A percentile compares a stretch with the other conserved stretches of the same genome.
Evolutionary conservation across 106 monocot genomes (phyloP).

Genomic region (Platanthera guangdongensis): DNA sequence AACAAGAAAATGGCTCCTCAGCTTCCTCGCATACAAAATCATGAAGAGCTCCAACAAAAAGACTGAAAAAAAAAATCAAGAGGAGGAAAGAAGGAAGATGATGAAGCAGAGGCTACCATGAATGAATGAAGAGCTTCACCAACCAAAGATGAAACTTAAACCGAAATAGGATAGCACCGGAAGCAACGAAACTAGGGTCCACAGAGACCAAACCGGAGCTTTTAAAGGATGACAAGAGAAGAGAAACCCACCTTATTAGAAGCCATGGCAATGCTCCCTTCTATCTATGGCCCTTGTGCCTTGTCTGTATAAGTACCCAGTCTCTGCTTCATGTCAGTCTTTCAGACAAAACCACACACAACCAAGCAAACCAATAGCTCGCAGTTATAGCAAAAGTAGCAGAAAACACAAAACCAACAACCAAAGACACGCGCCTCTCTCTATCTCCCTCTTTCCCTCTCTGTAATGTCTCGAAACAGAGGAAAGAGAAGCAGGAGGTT

Average conservation of each 20-base stretch:
- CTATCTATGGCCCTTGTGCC: background rate
- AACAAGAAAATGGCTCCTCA: background rate
- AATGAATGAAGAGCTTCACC: background rate
- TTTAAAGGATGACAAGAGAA: background rate
- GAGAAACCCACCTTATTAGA: background rate
- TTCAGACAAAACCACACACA: constrained; percentile 3
- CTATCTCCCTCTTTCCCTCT: background rate
- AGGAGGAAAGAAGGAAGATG: background rate
- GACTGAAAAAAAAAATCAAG: constrained; percentile 6
- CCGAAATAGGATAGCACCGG: background rate
- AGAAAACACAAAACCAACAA: background rate
- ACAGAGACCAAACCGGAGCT: background rate
- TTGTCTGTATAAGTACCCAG: constrained; percentile 10
- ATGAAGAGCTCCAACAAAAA: background rate
- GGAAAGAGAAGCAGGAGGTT: background rate
- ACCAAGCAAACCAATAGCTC: background rate
- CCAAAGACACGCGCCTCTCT: background rate
- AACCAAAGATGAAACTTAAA: background rate
- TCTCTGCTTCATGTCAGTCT: constrained; percentile 4
- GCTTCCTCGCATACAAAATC: background rate
- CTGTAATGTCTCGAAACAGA: background rate
- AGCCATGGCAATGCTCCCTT: background rate
- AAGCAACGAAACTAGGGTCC: background rate
- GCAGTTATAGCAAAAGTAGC: background rate
- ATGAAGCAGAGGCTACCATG: background rate